These are phyloP conservation scores for Irpex rosettiformis DNA, from an alignment of 1,284 basidiomycete species.

Conservation along the genomic window DNA sequence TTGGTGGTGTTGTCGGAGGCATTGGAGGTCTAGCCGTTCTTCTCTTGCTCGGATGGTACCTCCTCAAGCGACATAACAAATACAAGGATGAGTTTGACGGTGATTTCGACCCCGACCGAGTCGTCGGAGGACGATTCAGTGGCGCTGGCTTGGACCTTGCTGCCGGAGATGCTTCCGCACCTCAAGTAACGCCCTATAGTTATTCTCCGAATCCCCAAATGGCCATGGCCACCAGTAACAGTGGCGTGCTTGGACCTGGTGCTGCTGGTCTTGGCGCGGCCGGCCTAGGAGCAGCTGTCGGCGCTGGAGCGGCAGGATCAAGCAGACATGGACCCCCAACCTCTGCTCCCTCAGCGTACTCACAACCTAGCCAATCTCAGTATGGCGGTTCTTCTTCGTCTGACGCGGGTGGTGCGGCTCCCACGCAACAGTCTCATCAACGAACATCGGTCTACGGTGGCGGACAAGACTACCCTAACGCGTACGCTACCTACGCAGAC, in stretches of 20 bases:
- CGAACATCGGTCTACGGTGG: conserved; percentile 12
- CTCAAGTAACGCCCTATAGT: conserved; percentile 34
- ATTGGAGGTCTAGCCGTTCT: conserved; percentile 27
- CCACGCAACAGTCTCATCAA: conserved; percentile 3
- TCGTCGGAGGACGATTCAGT: conserved; percentile 27
- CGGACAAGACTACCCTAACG: conserved; percentile 24
- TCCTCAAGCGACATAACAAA: conserved; percentile 23
- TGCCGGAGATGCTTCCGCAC: conserved; percentile 21
- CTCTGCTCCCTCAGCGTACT: conserved; percentile 23
- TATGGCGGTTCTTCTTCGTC: conserved; percentile 19
- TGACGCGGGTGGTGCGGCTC: neutral
- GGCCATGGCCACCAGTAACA: conserved; percentile 18
- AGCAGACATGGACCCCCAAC: conserved; percentile 1
- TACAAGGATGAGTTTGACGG: conserved; percentile 43
- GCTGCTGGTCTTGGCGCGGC: conserved; percentile 20
- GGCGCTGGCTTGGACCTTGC: conserved; percentile 34
- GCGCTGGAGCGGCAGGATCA: neutral
- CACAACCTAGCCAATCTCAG: conserved; percentile 18
- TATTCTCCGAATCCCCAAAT: conserved; percentile 23
- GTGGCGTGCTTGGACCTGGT: conserved; percentile 1
- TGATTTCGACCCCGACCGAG: conserved; percentile 48
- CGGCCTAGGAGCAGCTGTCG: neutral
- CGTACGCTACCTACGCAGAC: conserved; percentile 23
- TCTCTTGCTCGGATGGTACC: conserved; percentile 23
- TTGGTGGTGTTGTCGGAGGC: conserved; percentile 38